These are phyloP conservation scores for Aspergillus caelatus DNA, from an alignment of 2,329 filamentous ascomycete species.

Conservation along the genomic window DNA sequence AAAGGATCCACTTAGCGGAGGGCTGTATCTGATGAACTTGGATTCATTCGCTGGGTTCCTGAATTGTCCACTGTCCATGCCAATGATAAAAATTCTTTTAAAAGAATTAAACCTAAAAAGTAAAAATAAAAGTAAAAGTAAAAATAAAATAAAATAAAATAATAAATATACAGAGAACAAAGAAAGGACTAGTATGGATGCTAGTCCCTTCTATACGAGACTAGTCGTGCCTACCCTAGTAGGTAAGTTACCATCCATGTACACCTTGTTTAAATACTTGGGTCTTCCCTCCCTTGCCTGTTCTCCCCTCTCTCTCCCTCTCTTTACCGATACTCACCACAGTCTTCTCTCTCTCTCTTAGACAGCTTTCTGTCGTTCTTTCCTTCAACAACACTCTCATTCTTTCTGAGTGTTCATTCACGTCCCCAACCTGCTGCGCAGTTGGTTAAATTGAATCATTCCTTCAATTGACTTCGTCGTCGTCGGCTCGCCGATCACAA, in stretches of 20 bases:
- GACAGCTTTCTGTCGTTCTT: conserved; percentile 24
- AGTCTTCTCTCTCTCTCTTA: conserved; percentile 8
- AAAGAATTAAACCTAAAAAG: background rate
- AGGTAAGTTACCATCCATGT: background rate
- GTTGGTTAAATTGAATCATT: conserved; percentile 10
- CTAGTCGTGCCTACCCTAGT: no score
- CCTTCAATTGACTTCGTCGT: conserved; percentile 1
- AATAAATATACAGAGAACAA: background rate
- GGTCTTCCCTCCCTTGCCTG: conserved; percentile 4
- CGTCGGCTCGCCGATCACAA: background rate
- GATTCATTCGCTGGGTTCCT: conserved; percentile 1
- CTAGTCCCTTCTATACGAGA: background rate
- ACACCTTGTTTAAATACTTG: conserved; percentile 1
- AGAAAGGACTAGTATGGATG: no score
- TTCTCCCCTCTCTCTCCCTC: conserved; percentile 10
- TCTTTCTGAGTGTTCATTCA: conserved; percentile 10
- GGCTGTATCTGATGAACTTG: background rate
- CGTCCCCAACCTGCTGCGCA: conserved; percentile 24
- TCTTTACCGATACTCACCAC: conserved; percentile 7
- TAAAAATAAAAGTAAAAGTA: background rate
- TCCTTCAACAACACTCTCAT: conserved; percentile 13
- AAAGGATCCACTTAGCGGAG: background rate
- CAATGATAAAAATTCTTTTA: background rate
- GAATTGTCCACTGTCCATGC: background rate
- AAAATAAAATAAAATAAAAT: background rate